These are phyloP conservation scores for Blattamonas nauphoetae DNA, from an alignment of 78 protist genomes.

Conservation along the genomic window DNA sequence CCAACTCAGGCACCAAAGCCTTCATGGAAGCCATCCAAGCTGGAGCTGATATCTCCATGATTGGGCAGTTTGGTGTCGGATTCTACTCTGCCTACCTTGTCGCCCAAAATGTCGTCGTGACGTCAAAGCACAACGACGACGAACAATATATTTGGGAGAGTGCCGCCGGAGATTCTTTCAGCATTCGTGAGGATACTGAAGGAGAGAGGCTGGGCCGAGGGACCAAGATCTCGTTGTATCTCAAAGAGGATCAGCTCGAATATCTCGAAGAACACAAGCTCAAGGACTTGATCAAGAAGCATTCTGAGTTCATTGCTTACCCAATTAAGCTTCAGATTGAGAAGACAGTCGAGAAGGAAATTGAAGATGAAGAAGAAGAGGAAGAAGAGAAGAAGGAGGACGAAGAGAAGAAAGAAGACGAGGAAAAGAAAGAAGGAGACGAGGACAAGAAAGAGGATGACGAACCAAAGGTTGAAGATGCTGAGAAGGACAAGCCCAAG, in stretches of 20 bases:
- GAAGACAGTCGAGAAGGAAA: neutral
- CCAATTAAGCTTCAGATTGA: neutral
- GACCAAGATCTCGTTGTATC: slow-evolving; percentile 15
- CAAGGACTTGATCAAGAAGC: neutral
- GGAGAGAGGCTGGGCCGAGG: slow-evolving; percentile 81
- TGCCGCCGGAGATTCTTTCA: slow-evolving; percentile 59
- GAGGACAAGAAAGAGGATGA: no score
- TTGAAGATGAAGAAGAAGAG: neutral
- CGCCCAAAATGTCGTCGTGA: slow-evolving; percentile 83
- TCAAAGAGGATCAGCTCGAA: no score
- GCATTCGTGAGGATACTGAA: slow-evolving; percentile 44
- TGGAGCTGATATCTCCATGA: slow-evolving; percentile 53
- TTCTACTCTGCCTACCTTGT: slow-evolving; percentile 96
- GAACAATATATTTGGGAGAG: slow-evolving; percentile 86
- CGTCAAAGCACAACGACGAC: slow-evolving; percentile 81
- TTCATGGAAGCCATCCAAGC: neutral
- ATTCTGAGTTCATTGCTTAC: neutral
- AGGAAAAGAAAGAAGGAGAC: no score
- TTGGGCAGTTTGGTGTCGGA: no score
- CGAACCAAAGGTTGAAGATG: neutral
- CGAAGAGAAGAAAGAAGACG: no score
- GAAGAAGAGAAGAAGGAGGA: no score
- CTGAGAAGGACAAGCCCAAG: neutral
- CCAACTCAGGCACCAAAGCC: slow-evolving; percentile 72
- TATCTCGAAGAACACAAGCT: slow-evolving; percentile 66